Evolutionary conservation across 2,329 filamentous ascomycete genomes (phyloP).

Genomic region (Coleophoma eucalyptorum): DNA sequence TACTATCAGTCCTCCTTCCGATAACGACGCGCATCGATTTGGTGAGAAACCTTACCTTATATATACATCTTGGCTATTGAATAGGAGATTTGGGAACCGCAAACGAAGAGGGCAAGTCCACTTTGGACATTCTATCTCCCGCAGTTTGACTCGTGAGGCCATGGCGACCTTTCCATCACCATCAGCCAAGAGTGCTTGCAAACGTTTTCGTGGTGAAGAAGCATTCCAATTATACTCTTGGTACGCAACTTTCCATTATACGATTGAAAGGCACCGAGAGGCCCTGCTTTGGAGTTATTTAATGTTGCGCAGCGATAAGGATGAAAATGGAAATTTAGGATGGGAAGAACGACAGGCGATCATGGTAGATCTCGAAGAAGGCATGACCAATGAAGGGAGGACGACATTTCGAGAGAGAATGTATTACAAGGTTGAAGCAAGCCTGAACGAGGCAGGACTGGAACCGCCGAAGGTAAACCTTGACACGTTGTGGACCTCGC

Average conservation of each 20-base stretch:
- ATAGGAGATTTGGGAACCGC: slow-evolving; percentile 37
- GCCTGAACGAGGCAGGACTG: slow-evolving; percentile 33
- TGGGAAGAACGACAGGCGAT: slow-evolving; percentile 34
- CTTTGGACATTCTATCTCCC: slow-evolving; percentile 36
- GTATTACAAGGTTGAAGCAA: slow-evolving; percentile 31
- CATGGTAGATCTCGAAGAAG: slow-evolving; percentile 31
- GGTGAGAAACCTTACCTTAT: slow-evolving; percentile 40
- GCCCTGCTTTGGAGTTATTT: slow-evolving; percentile 39
- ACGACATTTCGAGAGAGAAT: slow-evolving; percentile 29
- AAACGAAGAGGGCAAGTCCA: slow-evolving; percentile 38
- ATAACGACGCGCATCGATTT: slow-evolving; percentile 22
- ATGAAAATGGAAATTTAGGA: slow-evolving; percentile 34
- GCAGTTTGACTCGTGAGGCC: slow-evolving; percentile 33
- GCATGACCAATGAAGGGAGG: slow-evolving; percentile 29
- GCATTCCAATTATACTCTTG: slow-evolving; percentile 39
- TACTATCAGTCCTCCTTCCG: slow-evolving; percentile 29
- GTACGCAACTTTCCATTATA: slow-evolving; percentile 38
- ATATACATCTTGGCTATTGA: slow-evolving; percentile 40
- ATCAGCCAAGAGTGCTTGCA: slow-evolving; percentile 32
- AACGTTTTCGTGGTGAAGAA: slow-evolving; percentile 37
- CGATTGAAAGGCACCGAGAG: slow-evolving; percentile 38
- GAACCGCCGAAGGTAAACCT: slow-evolving; percentile 34
- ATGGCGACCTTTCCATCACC: slow-evolving; percentile 37
- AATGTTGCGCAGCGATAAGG: slow-evolving; percentile 32
- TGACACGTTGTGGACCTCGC: slow-evolving; percentile 36